Evolutionary conservation across 352 stramenopile species (phyloP), one percentile per base, ranked within the genome.

Genomic region (Phytophthora colocasiae): DNA sequence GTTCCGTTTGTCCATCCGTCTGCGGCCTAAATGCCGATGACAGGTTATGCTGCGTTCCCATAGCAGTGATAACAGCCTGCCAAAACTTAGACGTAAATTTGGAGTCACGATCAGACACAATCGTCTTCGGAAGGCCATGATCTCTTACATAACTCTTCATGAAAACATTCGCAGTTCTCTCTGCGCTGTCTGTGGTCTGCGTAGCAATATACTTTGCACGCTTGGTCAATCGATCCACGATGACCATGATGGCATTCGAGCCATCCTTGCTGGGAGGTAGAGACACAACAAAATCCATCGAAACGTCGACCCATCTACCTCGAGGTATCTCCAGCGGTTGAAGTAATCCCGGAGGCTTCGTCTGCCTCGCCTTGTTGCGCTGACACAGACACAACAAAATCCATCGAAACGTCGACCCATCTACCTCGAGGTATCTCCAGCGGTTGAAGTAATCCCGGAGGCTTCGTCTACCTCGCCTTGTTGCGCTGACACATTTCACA

Each of bases 401-500:
- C n/a, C n/a, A n/a, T n/a, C n/a, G n/a, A n/a, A n/a, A n/a, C n/a
- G n/a, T n/a, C n/a, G n/a, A n/a, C n/a, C n/a, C n/a, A n/a, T n/a
- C n/a, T n/a, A n/a, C n/a, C n/a, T n/a, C n/a, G n/a, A n/a, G n/a
- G n/a, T n/a, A n/a, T n/a, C n/a, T n/a, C n/a, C n/a, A n/a, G n/a
- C n/a, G n/a, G n/a, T n/a, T n/a, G n/a, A n/a, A n/a, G n/a, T n/a
- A n/a, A n/a, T n/a, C n/a, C n/a, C n/a, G n/a, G n/a, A n/a, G n/a
- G n/a, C n/a, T n/a, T n/a, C n/a, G n/a, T n/a, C n/a, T n/a, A n/a
- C n/a, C n/a, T n/a, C n/a, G n/a, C n/a, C n/a, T n/a, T n/a, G n/a
- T n/a, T n/a, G n/a, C n/a, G n/a, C n/a, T n/a, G n/a, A n/a, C 44
- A 62, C 50, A 57, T 51, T 31, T 62, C 43, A 46, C n/a, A 62